phyloP scores from a whole-genome alignment of 108 stramenopile genomes.

The Fistulifera pelliculosa region DNA sequence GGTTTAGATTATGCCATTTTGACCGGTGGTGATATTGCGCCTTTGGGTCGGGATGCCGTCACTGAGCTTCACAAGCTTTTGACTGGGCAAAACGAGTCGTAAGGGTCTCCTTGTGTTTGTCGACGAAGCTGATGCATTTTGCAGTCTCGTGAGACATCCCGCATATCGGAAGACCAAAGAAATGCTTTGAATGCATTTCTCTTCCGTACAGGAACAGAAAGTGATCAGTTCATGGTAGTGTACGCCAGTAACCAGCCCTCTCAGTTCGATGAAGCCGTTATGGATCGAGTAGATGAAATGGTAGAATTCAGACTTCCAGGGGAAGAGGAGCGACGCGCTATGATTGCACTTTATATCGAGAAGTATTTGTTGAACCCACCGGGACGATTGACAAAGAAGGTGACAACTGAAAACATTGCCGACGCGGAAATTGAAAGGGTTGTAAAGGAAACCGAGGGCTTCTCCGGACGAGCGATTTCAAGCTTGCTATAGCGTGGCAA shows the following conservation, averaged over 20 bases:
- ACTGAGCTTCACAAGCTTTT: conserved; percentile 99
- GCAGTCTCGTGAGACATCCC: conserved; percentile 79
- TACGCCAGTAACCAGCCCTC: conserved; percentile 97
- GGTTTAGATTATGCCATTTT: conserved; percentile 98
- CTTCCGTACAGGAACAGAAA: conserved; percentile 90
- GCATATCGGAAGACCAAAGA: conserved; percentile 94
- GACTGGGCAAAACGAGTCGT: conserved; percentile 97
- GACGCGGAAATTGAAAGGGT: conserved; percentile 81
- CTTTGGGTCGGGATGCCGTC: conserved; percentile 96
- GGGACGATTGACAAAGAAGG: conserved; percentile 62
- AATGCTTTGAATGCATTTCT: conserved; percentile 99
- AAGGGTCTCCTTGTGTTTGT: conserved; percentile 94
- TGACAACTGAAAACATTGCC: conserved; percentile 68
- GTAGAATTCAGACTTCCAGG: conserved; percentile 92
- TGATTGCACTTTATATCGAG: conserved; percentile 96
- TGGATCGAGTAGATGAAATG: conserved; percentile 99
- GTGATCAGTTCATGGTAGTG: conserved; percentile 99
- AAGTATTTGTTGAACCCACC: conserved; percentile 88
- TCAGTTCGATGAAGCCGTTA: conserved; percentile 95
- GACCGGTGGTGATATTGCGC: conserved; percentile 98
- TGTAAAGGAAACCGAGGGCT: conserved; percentile 85
- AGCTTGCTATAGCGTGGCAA: conserved; percentile 98
- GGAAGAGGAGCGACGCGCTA: conserved; percentile 76
- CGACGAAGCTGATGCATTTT: conserved; percentile 99
- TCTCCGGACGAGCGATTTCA: conserved; percentile 97